phyloP scores from a whole-genome alignment of 768 basidiomycete species.

The Trametes cingulata region DNA sequence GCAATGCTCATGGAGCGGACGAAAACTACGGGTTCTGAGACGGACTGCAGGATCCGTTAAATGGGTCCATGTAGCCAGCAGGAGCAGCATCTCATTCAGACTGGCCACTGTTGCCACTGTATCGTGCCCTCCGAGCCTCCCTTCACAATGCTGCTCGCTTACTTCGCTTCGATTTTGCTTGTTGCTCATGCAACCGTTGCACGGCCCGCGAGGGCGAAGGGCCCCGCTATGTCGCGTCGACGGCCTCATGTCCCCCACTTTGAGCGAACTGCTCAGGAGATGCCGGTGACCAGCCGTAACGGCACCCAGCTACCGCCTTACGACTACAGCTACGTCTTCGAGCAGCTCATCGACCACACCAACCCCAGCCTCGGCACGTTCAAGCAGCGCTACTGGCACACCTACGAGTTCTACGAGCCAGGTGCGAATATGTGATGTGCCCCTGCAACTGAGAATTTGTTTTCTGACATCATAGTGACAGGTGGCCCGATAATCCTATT shows the following conservation, averaged over 20 bases:
- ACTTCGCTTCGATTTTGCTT: neutral
- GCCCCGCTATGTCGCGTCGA: neutral
- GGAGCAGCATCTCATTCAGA: neutral
- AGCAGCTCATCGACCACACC: slow-evolving; percentile 50
- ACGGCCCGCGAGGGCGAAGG: neutral
- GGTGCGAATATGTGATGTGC: slow-evolving; percentile 32
- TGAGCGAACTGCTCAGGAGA: neutral
- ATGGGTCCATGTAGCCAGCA: neutral
- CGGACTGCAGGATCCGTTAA: neutral
- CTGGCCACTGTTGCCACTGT: neutral
- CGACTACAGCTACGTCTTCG: slow-evolving; percentile 48
- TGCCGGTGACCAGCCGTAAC: slow-evolving; percentile 18
- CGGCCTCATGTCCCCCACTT: slow-evolving; percentile 6
- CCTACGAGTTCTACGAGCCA: slow-evolving; percentile 60
- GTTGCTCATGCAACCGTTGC: neutral
- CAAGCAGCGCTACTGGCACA: slow-evolving; percentile 70
- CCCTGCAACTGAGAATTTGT: too few species aligned
- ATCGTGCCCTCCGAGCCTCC: neutral
- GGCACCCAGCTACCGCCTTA: slow-evolving; percentile 27
- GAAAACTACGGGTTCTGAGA: neutral
- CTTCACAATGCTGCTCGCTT: neutral
- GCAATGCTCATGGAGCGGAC: neutral
- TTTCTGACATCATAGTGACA: neutral
- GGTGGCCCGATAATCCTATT: slow-evolving; percentile 62
- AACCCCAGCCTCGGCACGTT: slow-evolving; percentile 64